Percentiles rank a stretch among this genome's conserved stretches.
Conservation (phyloP, 352 stramenopile species). For the Phytopythium ostracodes region DNA sequence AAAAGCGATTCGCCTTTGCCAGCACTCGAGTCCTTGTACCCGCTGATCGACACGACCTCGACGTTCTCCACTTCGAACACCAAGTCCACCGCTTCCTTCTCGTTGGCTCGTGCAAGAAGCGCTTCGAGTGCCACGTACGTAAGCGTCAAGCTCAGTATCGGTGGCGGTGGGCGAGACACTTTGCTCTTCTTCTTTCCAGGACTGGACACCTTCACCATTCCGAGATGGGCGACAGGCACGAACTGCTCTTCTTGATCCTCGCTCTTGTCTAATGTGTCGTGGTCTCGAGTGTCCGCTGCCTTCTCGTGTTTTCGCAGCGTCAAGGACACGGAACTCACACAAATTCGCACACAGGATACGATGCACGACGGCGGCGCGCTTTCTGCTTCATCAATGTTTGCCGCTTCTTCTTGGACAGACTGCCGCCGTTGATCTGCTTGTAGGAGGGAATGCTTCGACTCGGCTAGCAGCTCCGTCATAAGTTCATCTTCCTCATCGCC, state of each 20-base stretch:
- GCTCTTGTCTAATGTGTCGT: conserved; percentile 13
- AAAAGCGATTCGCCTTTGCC: conserved; percentile 32
- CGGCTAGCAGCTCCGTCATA: conserved; percentile 60
- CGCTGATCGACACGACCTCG: conserved; percentile 35
- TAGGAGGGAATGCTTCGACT: conserved; percentile 50
- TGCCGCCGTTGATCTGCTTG: conserved; percentile 16
- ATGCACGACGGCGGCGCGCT: conserved; percentile 14
- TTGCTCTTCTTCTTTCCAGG: conserved; percentile 38
- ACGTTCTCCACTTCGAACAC: conserved; percentile 74
- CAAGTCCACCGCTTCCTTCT: conserved; percentile 33
- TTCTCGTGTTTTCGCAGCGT: conserved; percentile 59
- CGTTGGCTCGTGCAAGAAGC: conserved; percentile 25
- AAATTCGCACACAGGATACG: conserved; percentile 48
- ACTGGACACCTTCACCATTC: conserved; percentile 61
- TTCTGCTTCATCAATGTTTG: conserved; percentile 9
- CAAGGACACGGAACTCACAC: conserved; percentile 49
- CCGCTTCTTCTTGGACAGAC: conserved; percentile 12
- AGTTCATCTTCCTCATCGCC: conserved; percentile 66
- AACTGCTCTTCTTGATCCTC: conserved; percentile 43
- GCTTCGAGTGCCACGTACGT: conserved; percentile 53
- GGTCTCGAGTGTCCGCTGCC: conserved; percentile 6
- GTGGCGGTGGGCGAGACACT: conserved; percentile 50
- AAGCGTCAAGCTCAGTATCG: conserved; percentile 49
- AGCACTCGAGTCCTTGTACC: conserved; percentile 19
- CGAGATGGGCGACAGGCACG: conserved; percentile 79